phyloP scores from a whole-genome alignment of 225 moss, liverwort and hornwort genomes.

The Physcomitrium patens region DNA sequence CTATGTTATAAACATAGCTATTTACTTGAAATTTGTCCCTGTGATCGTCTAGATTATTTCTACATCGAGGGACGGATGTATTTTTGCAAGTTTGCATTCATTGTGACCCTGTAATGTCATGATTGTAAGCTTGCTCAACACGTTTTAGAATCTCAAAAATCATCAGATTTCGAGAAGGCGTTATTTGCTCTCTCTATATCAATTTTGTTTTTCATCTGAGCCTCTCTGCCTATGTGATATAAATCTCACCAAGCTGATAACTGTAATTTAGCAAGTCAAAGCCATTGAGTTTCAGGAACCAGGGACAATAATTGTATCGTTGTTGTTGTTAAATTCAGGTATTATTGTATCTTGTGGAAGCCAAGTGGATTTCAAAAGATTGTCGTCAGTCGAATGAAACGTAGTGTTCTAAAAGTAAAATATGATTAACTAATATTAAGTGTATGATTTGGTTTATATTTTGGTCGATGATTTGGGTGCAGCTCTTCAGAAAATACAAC shows the following conservation, averaged over 20 bases:
- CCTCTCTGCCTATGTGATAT: background rate
- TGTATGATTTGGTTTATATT: background rate
- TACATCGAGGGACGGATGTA: no score
- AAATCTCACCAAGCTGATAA: conserved; percentile 3
- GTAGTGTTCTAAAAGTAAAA: background rate
- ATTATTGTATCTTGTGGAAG: background rate
- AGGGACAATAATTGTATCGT: background rate
- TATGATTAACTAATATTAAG: background rate
- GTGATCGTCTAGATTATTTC: no score
- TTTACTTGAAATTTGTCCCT: no score
- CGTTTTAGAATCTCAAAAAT: no score
- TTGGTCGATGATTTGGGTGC: conserved; percentile 24
- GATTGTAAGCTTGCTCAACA: no score
- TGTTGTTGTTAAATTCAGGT: background rate
- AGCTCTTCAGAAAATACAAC: conserved; percentile 44
- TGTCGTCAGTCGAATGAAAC: background rate
- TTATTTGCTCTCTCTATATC: no score
- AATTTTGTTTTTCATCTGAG: no score
- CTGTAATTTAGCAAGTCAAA: background rate
- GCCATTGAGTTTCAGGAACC: background rate
- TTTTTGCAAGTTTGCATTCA: no score
- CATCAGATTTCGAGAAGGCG: no score
- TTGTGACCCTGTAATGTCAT: no score
- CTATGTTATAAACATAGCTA: no score
- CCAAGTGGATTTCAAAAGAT: background rate